A percentile compares a stretch with the other conserved stretches of the same genome.
Conservation (phyloP, 1,139 yeast genomes). For the Kluyveromyces marxianus region DNA sequence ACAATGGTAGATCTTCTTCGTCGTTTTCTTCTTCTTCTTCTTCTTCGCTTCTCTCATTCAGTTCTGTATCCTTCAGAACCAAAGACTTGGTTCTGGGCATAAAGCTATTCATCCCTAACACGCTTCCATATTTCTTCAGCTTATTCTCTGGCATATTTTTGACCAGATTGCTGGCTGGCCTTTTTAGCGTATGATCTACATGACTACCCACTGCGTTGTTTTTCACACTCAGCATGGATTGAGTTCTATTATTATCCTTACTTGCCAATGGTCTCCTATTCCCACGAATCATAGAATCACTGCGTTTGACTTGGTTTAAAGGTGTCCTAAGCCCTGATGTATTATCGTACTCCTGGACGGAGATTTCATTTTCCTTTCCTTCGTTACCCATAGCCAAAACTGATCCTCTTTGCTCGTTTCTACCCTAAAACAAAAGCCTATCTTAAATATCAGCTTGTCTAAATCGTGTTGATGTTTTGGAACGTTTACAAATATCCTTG, state of each 20-base stretch:
- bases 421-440: too few species aligned
- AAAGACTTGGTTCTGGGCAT: constrained; percentile 22
- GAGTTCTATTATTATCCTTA: constrained; percentile 25
- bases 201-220: constrained; percentile 12
- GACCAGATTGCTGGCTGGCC: constrained; percentile 10
- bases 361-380: constrained; percentile 20
- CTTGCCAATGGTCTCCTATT: constrained; percentile 25
- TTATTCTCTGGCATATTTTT: constrained; percentile 13
- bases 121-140: constrained; percentile 31
- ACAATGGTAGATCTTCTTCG: constrained; percentile 11
- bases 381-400: constrained; percentile 6
- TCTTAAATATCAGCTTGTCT: too few species aligned
- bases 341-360: constrained; percentile 4
- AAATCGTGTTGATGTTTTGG: too few species aligned
- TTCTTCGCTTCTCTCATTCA: constrained; percentile 14
- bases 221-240: constrained; percentile 1
- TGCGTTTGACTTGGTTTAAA: constrained; percentile 18
- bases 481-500: too few species aligned
- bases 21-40: constrained; percentile 23
- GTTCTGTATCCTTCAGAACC: constrained; percentile 25
- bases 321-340: constrained; percentile 20
- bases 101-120: constrained; percentile 16
- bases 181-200: constrained; percentile 9
- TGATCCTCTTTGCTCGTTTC: background rate
- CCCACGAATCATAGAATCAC: constrained; percentile 16